Base-by-base conservation (phyloP, 257 asterid genomes). In the Plantago ovata region DNA sequence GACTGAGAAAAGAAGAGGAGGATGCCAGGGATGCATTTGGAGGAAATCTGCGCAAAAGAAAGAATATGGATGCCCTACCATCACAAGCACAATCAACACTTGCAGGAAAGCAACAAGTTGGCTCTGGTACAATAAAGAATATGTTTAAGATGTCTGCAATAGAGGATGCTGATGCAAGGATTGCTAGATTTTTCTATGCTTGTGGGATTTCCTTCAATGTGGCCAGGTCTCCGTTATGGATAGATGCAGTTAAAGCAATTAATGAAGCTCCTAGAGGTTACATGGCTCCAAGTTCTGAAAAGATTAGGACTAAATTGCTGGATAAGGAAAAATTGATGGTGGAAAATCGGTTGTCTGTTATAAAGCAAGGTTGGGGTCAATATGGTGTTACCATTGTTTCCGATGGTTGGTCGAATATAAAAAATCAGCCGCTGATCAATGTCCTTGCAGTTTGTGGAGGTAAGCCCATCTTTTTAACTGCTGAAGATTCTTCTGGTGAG, bases 341-440 rank as follows among this genome's bases (percentile, higher is more conserved):
- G 6, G 36, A 56, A 3, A 56, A 56, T 10, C 9, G 13, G 7
- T 56, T 38, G 16, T 32, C 7, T 3, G 11, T 11, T 10, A 16
- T 56, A 9, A 56, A 56, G 47, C 9, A 13, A 38, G 61, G 39
- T 56, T 56, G 48, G 61, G 13, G 47, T 36, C 48, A 7, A 9
- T 56, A 38, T 38, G 48, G 33, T 32, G 32, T 10, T 38, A 18
- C 48, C 1, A 39, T 22, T 14, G 10, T 16, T 5, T 38, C 42
- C 8, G 42, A 38, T 38, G 42, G 42, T 38, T 38, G 42, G 42
- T 38, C 42, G 7, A 38, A 38, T 38, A 7, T 38, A 1, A 1
- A 36, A 38, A 16, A 56, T 15, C 48, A 56, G 19, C 61, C 48
- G 4, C 32, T 39, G 9, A 56, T 38, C 33, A 56, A 53, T 33